phyloP scores from a whole-genome alignment of 768 basidiomycete genomes.

The Lactarius psammicola region DNA sequence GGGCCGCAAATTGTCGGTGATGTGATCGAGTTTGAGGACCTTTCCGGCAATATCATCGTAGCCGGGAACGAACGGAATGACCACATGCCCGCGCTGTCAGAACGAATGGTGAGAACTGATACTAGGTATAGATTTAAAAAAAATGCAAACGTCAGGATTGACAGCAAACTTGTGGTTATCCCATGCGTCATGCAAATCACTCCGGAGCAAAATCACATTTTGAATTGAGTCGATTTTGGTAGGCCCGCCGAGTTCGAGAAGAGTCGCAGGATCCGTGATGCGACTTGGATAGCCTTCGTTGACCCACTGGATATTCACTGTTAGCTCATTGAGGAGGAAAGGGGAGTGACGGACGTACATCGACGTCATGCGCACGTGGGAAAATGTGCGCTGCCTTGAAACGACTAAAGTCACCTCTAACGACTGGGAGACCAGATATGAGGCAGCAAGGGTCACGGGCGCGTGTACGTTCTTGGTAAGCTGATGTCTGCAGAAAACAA shows the following conservation, averaged over 20 bases:
- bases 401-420: not conserved
- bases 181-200: not conserved
- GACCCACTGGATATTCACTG: not conserved
- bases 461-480: not conserved
- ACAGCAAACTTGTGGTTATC: not conserved
- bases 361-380: not conserved
- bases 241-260: not conserved
- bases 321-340: not conserved
- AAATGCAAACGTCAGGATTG: not conserved
- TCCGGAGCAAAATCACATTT: not conserved
- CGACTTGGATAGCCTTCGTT: not conserved
- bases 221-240: conserved; percentile 1
- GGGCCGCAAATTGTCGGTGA: not conserved
- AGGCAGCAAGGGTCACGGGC: not conserved
- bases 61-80: not conserved
- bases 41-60: conserved; percentile 10
- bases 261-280: not conserved
- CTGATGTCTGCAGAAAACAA: not conserved
- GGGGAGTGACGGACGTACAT: not conserved
- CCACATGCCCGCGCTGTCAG: not conserved
- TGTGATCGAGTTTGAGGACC: conserved; percentile 1
- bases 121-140: not conserved
- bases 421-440: not conserved
- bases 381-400: not conserved
- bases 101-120: not conserved